A percentile compares a stretch with the other conserved stretches of the same genome.
Evolutionary conservation across 768 basidiomycete genomes (phyloP).

Genomic region (Trametes coccinea): DNA sequence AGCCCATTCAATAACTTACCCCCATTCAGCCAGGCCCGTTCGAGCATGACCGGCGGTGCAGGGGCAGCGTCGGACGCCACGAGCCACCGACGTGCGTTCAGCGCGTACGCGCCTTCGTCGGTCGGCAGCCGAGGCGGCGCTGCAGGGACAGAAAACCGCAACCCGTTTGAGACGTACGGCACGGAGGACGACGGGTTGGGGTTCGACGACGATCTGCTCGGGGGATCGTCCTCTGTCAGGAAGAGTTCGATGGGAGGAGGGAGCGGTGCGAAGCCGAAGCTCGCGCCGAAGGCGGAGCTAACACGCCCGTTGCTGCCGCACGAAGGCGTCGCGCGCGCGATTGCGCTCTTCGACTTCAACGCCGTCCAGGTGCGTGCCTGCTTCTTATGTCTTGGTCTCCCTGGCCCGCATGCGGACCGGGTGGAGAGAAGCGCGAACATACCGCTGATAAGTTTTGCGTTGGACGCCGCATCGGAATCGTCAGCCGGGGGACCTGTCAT

Average conservation of each 20-base stretch:
- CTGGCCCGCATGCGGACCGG: too few species aligned
- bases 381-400: background rate
- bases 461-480: too few species aligned
- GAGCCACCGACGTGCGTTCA: slow-evolving; percentile 38
- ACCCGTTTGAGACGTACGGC: slow-evolving; percentile 25
- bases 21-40: slow-evolving; percentile 35
- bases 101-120: slow-evolving; percentile 31
- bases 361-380: slow-evolving; percentile 61
- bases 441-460: too few species aligned
- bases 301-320: slow-evolving; percentile 47
- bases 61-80: slow-evolving; percentile 29
- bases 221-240: slow-evolving; percentile 9
- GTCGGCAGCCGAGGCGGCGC: background rate
- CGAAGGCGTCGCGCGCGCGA: slow-evolving; percentile 69
- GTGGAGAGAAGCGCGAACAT: too few species aligned
- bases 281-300: slow-evolving; percentile 53
- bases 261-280: slow-evolving; percentile 27
- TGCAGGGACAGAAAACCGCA: background rate
- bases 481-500: slow-evolving; percentile 73
- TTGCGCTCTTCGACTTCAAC: slow-evolving; percentile 72
- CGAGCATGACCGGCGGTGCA: slow-evolving; percentile 27
- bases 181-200: slow-evolving; percentile 7
- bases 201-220: slow-evolving; percentile 19
- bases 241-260: background rate
- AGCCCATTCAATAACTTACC: slow-evolving; percentile 39